Evolutionary conservation across 1,284 basidiomycete genomes (phyloP).

Genomic region (Moesziomyces parantarcticus): DNA sequence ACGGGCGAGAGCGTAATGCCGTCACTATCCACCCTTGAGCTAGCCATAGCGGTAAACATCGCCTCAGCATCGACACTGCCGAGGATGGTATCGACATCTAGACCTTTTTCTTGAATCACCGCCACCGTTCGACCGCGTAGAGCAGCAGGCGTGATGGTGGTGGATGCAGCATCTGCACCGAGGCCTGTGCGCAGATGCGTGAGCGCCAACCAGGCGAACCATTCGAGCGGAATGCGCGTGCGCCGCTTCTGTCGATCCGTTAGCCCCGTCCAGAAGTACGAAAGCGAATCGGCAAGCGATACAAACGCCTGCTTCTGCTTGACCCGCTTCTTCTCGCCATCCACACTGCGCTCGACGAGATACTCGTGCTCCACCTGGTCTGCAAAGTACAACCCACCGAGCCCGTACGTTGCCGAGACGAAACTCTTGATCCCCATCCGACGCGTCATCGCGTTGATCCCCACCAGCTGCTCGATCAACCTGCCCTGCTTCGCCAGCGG

Average conservation of each 20-base stretch:
- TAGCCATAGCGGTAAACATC: conserved; percentile 19
- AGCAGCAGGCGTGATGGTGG: conserved; percentile 7
- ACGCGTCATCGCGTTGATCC: conserved; percentile 81
- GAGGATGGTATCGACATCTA: conserved; percentile 13
- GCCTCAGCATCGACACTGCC: conserved; percentile 4
- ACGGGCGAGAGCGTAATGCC: conserved; percentile 83
- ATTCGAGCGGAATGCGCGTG: conserved; percentile 20
- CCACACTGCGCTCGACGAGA: conserved; percentile 75
- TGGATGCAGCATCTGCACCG: not conserved
- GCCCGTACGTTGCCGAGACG: conserved; percentile 86
- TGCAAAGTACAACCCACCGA: conserved; percentile 92
- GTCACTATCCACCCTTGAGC: conserved; percentile 72
- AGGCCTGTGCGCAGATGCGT: conserved; percentile 19
- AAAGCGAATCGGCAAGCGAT: conserved; percentile 74
- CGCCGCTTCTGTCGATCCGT: conserved; percentile 26
- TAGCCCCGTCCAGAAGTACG: conserved; percentile 75
- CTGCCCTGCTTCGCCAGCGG: conserved; percentile 1
- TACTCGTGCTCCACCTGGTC: conserved; percentile 88
- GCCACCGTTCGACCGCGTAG: conserved; percentile 13
- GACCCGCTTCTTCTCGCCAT: conserved; percentile 70
- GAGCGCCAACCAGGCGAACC: conserved; percentile 27
- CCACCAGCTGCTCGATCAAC: conserved; percentile 72
- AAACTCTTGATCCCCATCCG: conserved; percentile 73
- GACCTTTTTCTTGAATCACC: conserved; percentile 28
- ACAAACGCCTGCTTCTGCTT: conserved; percentile 76